Evolutionary conservation across 1,284 basidiomycete genomes (phyloP), one percentile per base, ranked within the genome.

Genomic region (Apiotrichum brassicae): DNA sequence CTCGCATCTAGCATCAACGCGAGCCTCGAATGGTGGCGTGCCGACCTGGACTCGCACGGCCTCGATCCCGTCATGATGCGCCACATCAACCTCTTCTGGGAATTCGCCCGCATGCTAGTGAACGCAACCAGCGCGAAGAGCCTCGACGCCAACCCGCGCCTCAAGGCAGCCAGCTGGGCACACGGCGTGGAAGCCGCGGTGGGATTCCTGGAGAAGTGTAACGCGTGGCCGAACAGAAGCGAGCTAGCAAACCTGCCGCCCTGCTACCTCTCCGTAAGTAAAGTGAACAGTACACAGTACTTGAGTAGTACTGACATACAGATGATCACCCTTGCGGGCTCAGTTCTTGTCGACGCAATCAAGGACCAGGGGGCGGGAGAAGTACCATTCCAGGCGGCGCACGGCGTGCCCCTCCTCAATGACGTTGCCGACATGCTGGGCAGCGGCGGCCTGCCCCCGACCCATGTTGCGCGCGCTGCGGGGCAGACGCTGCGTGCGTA

Each of bases 81-180:
- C 30, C 55, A 62, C 42, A 56, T 61, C 24, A 47, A 61, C 38
- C 52, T 70, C 11, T 62, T 60, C 38, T 68, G 56, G 52, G 51
- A 60, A n/a, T 64, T 64, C 48, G 61, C 60, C 5, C 58, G 59
- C 42, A 57, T 61, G 51, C 53, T 60, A 18, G 62, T 68, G 22
- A 64, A 66, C 44, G 56, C 54, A 2, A 58, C 61, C 3, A 39
- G 57, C 12, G 48, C 54, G 4, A 63, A 61, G 48, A 54, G 51
- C n/a, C 51, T 62, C n/a, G 40, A 18, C 2, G 49, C 35, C 14
- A 51, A 52, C 49, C 47, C 48, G 11, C 42, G 47, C 16, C 48
- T 49, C 1, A 28, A 48, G 22, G 43, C 44, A 4, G 51, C 48
- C 19, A 34, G 36, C 13, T 46, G 49, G 55, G 48, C 46, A 28